Evolutionary conservation across 352 stramenopile genomes (phyloP), one percentile per base, ranked within the genome.

Genomic region (Globisporangium sylvaticum): DNA sequence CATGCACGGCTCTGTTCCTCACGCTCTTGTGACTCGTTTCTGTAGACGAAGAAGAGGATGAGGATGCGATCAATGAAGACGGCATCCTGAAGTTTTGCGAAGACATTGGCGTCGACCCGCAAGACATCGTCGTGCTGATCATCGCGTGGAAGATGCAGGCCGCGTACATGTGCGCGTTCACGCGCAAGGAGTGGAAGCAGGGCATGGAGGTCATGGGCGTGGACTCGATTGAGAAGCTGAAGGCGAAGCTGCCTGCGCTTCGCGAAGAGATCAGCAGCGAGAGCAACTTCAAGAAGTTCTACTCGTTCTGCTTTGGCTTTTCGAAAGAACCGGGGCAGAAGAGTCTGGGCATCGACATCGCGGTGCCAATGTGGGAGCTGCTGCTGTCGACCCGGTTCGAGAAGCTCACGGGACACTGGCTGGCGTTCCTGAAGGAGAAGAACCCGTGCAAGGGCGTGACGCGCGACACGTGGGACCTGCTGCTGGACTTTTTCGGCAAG

Each of bases 111-210:
- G 79, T 92, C 46, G 85, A 93, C n/a, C 78, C 85, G 34, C 84
- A 93, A 42, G 85, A 91, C 64, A 65, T 92, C 18, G 76, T 90
- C 27, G 83, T 96, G 65, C 64, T 95, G 37, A 81, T 95, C 71
- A 92, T 96, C 58, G 83, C 86, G 22, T 96, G 89, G 88, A 89
- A 94, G 63, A 95, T 96, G 89, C 73, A 94, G 29, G 85, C 89
- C 0, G 81, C 76, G 39, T 87, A 89, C 68, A 96, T 96, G 89
- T 92, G 89, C 44, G 80, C 75, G 27, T 95, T 94, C 68, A 94
- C 89, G 9, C 80, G 84, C 31, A 91, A 91, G 62, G 89, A 96
- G 67, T 96, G 86, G 83, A 72, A 79, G 56, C 75, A 79, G 56
- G 88, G 88, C 39, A 95, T 96, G 89, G 75, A 85, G 64, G 72